These are phyloP conservation scores for Glaciozyma antarctica DNA, from an alignment of 768 basidiomycete species.

Conservation along the genomic window DNA sequence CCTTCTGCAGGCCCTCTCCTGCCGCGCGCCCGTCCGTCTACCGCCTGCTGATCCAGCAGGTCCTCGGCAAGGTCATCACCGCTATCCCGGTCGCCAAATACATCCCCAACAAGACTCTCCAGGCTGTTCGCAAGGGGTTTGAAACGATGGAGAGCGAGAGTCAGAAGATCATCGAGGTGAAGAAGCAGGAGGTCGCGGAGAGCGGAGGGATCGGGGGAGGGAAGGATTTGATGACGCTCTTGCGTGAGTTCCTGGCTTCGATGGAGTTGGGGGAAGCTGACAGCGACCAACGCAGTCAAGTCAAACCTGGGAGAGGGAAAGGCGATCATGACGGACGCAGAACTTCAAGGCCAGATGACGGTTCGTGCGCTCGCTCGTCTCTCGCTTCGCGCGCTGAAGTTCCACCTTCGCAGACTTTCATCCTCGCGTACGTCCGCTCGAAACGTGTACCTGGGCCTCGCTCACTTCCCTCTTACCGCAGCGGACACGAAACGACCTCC, in stretches of 20 bases:
- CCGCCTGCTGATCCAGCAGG: not conserved
- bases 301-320: conserved; percentile 12
- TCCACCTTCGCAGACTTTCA: not conserved
- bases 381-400: not conserved
- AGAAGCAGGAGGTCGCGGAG: conserved; percentile 17
- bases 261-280: not conserved
- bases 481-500: conserved; percentile 11
- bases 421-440: not conserved
- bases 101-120: conserved; percentile 2
- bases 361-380: not conserved
- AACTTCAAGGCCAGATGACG: conserved; percentile 20
- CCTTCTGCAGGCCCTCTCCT: not conserved
- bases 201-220: conserved; percentile 9
- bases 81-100: conserved; percentile 10
- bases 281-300: conserved; percentile 2
- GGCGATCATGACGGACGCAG: conserved; percentile 10
- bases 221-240: conserved; percentile 26
- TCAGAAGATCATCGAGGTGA: conserved; percentile 23
- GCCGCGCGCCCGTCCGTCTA: not conserved
- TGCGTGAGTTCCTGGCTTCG: conserved; percentile 15
- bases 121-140: conserved; percentile 10
- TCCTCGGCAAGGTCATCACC: conserved; percentile 14
- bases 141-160: conserved; percentile 26
- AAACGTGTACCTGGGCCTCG: not conserved
- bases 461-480: too few species aligned